A percentile compares a stretch with the other conserved stretches of the same genome.
Conservation (phyloP, 2,329 filamentous ascomycete genomes). For the Fusarium euwallaceae region DNA sequence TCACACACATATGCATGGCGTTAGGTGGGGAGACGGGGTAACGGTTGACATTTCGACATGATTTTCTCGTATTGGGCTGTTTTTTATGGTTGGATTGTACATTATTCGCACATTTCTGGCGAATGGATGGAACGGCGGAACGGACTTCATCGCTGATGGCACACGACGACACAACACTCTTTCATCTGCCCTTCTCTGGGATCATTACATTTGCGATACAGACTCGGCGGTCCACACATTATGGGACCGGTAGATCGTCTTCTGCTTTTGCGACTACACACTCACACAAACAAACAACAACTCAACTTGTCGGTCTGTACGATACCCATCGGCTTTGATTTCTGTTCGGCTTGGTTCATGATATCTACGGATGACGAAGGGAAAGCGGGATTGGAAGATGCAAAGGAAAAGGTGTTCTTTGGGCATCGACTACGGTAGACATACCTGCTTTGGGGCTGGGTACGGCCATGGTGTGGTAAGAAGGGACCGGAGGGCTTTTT, state of each 20-base stretch:
- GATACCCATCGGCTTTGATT: constrained; percentile 49
- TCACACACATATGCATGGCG: constrained; percentile 45
- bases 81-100: constrained; percentile 58
- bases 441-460: constrained; percentile 41
- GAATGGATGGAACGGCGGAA: constrained; percentile 54
- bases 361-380: constrained; percentile 49
- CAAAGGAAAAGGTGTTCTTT: constrained; percentile 42
- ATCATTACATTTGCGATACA: constrained; percentile 34
- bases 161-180: constrained; percentile 43
- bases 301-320: constrained; percentile 45
- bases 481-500: constrained; percentile 30
- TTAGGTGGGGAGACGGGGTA: constrained; percentile 43
- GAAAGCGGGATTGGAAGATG: constrained; percentile 42
- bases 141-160: constrained; percentile 51
- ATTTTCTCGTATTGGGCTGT: constrained; percentile 49
- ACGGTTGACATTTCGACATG: constrained; percentile 47
- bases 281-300: constrained; percentile 23
- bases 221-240: constrained; percentile 34
- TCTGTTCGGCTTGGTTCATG: constrained; percentile 49
- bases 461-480: constrained; percentile 41
- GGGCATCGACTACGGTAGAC: constrained; percentile 46
- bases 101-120: constrained; percentile 56
- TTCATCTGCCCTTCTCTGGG: constrained; percentile 29
- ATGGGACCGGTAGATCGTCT: constrained; percentile 32
- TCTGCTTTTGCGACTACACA: constrained; percentile 43